These are phyloP conservation scores for Cnidoscolus chayamansa DNA, from an alignment of 441 rosid genomes.

Conservation along the genomic window DNA sequence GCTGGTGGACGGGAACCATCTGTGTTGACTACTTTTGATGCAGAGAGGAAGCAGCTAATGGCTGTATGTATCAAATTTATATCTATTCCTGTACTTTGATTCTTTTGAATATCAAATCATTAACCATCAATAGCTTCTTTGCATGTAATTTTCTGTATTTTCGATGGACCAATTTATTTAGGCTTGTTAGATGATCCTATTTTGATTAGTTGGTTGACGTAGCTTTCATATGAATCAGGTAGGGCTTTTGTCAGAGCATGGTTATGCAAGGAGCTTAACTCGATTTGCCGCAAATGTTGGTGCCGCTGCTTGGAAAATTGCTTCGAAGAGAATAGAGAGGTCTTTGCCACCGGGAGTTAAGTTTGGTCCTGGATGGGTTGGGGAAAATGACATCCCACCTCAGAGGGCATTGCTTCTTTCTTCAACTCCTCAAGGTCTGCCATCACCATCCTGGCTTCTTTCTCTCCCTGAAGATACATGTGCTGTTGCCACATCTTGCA, in stretches of 20 bases:
- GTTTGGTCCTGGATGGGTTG: conserved; percentile 84
- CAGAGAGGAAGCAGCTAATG: conserved; percentile 81
- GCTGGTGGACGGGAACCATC: conserved; percentile 47
- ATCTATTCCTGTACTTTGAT: background rate
- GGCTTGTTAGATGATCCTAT: background rate
- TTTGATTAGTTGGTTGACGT: conserved; percentile 21
- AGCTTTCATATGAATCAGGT: conserved; percentile 44
- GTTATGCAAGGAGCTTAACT: conserved; percentile 71
- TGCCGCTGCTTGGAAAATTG: conserved; percentile 60
- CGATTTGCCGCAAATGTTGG: conserved; percentile 74
- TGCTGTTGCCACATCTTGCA: conserved; percentile 10
- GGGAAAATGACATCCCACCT: conserved; percentile 51
- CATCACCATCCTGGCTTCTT: conserved; percentile 18
- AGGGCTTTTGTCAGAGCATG: conserved; percentile 58
- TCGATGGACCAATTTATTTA: conserved; percentile 9
- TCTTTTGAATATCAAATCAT: background rate
- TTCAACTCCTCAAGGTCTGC: conserved; percentile 23
- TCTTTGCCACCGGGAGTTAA: conserved; percentile 49
- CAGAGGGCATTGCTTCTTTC: conserved; percentile 25
- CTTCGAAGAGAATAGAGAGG: conserved; percentile 46
- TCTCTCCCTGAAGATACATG: conserved; percentile 24
- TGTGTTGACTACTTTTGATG: conserved; percentile 73
- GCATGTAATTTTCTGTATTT: conserved; percentile 9
- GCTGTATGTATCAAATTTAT: conserved; percentile 52
- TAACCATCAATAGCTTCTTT: conserved; percentile 11